Evolutionary conservation across 495 filamentous ascomycete species (phyloP), one percentile per base, ranked within the genome.

Genomic region (Filosporella fistucella): DNA sequence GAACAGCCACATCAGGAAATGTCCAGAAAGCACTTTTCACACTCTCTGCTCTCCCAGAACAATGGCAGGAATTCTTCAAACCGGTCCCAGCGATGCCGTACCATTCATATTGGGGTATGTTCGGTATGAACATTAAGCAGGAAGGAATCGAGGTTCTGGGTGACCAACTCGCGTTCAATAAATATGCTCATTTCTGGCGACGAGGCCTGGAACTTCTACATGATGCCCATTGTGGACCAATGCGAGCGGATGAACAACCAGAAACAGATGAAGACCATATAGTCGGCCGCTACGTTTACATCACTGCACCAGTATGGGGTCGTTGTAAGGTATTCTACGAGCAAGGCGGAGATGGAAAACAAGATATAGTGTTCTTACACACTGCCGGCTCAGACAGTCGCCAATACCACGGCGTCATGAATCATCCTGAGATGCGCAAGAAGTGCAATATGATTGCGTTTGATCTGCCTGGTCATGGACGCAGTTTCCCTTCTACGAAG

Each of bases 351-450:
- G 54, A 61, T 16, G 66, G 66, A 12, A 53, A 58, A 14, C 64
- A 69, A 47, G 56, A 61, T 14, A 65, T 69, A 39, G 55, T 69
- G 13, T 69, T 69, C 53, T 48, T 66, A 23, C 66, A 69, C 39
- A 69, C 64, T 9, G 64, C 66, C 38, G 66, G 64, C 13, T 58
- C 55, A 18, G 66, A 69, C 42, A 52, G 58, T 29, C 44, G 66
- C 16, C 66, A 69, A 40, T 66, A 66, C 41, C 66, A 68, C 35
- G 62, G 63, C 10, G 63, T 69, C 11, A 59, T 69, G 60, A 69
- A 69, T 36, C 55, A 69, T 51, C 40, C 49, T 21, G 24, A 35
- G 46, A 64, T 66, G 60, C 44, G 54, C 10, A 35, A 63, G 55
- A 60, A 57, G 45, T 66, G 62, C 44, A 59, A 49, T 12, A 69